Base-by-base conservation (phyloP, 2,329 filamentous ascomycete genomes). In the Botryotinia convoluta region DNA sequence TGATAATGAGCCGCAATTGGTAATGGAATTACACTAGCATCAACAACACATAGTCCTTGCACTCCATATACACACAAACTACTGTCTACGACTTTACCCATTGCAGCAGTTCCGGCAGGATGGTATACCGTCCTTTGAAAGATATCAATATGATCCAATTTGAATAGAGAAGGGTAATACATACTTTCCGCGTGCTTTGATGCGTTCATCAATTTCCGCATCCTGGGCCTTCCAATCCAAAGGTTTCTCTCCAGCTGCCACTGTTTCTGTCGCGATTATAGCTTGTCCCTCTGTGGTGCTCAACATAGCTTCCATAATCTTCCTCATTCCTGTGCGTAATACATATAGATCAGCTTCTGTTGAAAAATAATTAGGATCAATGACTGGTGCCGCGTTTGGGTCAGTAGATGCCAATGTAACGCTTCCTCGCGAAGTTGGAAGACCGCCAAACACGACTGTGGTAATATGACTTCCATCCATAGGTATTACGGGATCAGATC, bases 361-460 rank as follows among this genome's bases (percentile, higher is more conserved):
- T 32, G 64, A 59, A 22, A 35, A 63, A 35, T 60, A 73, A 29
- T 73, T 69, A 7, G 35, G 48, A 26, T 73, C 64, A 39, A 69
- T 73, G 42, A 75, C 42, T 39, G 39, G 71, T 35, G 71, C n/a
- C 35, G 4, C 54, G 3, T 26, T 45, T 7, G 63, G 71, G 32
- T 72, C 51, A 60, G 22, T 69, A 1, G 64, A 69, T 45, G 51
- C 48, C 29, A 72, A 14, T 22, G 9, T 72, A 37, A 69, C 29
- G n/a, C 12, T 62, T 35, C 74, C 75, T 48, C 75, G 57, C 29
- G 74, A 75, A n/a, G 75, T 76, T 6, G 75, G 75, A n/a, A 72
- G 64, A 26, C 51, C 32, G 5, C 70, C 62, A 57, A 75, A 39
- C 10, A 73, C 62, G 22, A 68, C 22, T 37, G 68, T 72, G 7